Base-by-base conservation (phyloP, 202 grass and related monocot species). In the Zizania palustris region DNA sequence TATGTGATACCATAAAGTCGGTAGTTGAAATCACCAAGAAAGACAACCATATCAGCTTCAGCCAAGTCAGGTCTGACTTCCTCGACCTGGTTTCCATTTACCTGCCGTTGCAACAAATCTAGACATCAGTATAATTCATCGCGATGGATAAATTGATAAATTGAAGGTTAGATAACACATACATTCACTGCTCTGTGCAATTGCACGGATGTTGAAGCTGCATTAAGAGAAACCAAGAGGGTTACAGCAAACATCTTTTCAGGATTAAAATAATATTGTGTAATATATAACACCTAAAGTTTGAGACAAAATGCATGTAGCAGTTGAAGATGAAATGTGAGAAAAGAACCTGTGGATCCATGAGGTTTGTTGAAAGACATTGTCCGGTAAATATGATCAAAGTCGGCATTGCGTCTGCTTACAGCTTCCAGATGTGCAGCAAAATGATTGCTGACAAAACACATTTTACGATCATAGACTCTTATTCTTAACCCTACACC, bases 11-110 rank as follows among this genome's bases (percentile, higher is more conserved):
- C 77, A 58, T 92, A 71, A 86, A 98, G 87, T 18, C 95, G 84
- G 61, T 98, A 98, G 81, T 98, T 98, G 71, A 98, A 98, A 88
- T 98, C 95, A 79, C 96, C 96, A 76, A 98, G 84, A 77, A 98
- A 98, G 46, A 98, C 83, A 57, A 95, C 73, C 91, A 98, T 91
- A 74, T 98, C 96, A 51, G 87, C 87, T 67, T 98, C 95, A 63
- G 91, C 90, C 50, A 98, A 76, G 61, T 98, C 95, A 46, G 95
- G 91, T 80, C 77, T 90, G 48, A 84, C 83, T 46, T 86, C 91
- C 49, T 95, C 95, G 86, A 80, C 57, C 60, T 83, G 91, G 63
- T 86, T 76, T 84, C 91, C 95, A 19, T 79, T 92, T 66, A 77
- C 86, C 91, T 95, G 85, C 19, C 61, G 81, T 69, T 57, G 69